phyloP scores from a whole-genome alignment of 2,329 filamentous ascomycete species.

The Aspergillus fructus region DNA sequence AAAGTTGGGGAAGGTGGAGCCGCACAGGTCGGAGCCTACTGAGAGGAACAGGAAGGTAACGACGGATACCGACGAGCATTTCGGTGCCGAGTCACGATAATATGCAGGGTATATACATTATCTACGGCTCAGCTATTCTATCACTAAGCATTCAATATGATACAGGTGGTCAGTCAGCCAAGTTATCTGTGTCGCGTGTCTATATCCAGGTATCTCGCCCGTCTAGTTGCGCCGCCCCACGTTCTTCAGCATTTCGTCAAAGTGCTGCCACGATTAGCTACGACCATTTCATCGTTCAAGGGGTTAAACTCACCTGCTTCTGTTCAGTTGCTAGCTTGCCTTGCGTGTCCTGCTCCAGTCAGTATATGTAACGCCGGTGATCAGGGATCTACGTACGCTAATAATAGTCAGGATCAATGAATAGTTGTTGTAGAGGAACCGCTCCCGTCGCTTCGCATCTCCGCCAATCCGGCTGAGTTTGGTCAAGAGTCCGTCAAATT shows the following conservation, averaged over 20 bases:
- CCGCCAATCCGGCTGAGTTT: slow-evolving; percentile 74
- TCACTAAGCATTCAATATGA: neutral
- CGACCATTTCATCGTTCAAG: neutral
- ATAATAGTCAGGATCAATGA: slow-evolving; percentile 93
- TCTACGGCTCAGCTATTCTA: neutral
- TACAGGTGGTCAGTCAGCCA: neutral
- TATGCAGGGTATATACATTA: slow-evolving; percentile 2
- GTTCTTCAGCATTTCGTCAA: slow-evolving; percentile 41
- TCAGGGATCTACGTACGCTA: slow-evolving; percentile 49
- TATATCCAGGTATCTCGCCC: slow-evolving; percentile 5
- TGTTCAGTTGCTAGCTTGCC: slow-evolving; percentile 64
- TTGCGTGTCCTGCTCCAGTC: slow-evolving; percentile 41
- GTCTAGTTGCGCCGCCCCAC: slow-evolving; percentile 30
- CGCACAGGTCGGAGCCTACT: slow-evolving; percentile 2
- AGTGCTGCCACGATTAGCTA: slow-evolving; percentile 33
- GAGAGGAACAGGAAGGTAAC: neutral
- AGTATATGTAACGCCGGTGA: slow-evolving; percentile 5
- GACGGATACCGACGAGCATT: neutral
- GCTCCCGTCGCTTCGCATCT: slow-evolving; percentile 76
- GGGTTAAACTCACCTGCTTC: slow-evolving; percentile 47
- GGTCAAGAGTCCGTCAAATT: slow-evolving; percentile 79
- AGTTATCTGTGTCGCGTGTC: neutral
- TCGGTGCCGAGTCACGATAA: neutral
- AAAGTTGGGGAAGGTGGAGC: slow-evolving; percentile 9
- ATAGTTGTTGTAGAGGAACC: slow-evolving; percentile 96